A percentile compares a stretch with the other conserved stretches of the same genome.
phyloP scores from a whole-genome alignment of 768 basidiomycete genomes.

The Boletus pseudopeckii region DNA sequence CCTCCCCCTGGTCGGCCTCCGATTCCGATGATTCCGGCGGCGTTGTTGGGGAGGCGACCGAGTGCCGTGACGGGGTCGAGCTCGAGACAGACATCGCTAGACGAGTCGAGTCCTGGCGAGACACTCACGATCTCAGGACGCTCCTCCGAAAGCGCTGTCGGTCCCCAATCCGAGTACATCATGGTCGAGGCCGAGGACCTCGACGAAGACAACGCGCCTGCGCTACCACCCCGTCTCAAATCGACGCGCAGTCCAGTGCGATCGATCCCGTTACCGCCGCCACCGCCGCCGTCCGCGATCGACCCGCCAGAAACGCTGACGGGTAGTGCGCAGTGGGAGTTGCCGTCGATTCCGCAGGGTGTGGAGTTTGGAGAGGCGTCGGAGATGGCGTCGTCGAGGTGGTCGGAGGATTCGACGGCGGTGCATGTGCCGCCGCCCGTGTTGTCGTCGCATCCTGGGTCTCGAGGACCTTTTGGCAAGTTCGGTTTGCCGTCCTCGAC shows the following conservation, averaged over 20 bases:
- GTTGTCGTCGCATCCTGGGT: constrained; percentile 10
- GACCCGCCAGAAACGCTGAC: constrained; percentile 34
- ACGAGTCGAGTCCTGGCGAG: constrained; percentile 19
- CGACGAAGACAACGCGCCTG: constrained; percentile 29
- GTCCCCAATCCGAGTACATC: constrained; percentile 51
- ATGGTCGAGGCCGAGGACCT: constrained; percentile 55
- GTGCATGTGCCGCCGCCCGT: constrained; percentile 28
- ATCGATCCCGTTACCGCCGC: constrained; percentile 29
- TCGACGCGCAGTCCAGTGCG: constrained; percentile 28
- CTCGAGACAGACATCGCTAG: constrained; percentile 38
- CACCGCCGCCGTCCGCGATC: constrained; percentile 38
- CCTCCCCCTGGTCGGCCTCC: constrained; percentile 38
- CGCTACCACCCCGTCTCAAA: constrained; percentile 42
- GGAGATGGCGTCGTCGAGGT: constrained; percentile 52
- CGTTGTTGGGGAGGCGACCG: constrained; percentile 33
- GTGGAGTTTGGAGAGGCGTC: constrained; percentile 46
- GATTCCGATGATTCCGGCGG: constrained; percentile 34
- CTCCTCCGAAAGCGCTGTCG: constrained; percentile 2
- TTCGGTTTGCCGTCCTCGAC: constrained; percentile 1
- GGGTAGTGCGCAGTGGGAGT: constrained; percentile 58
- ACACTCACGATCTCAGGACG: constrained; percentile 2
- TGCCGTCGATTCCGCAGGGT: constrained; percentile 56
- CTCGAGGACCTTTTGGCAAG: constrained; percentile 9
- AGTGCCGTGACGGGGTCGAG: constrained; percentile 35
- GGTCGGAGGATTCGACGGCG: constrained; percentile 56